A percentile compares a stretch with the other conserved stretches of the same genome.
Conservation (phyloP, 2,329 filamentous ascomycete species). For the Fusarium luffae region DNA sequence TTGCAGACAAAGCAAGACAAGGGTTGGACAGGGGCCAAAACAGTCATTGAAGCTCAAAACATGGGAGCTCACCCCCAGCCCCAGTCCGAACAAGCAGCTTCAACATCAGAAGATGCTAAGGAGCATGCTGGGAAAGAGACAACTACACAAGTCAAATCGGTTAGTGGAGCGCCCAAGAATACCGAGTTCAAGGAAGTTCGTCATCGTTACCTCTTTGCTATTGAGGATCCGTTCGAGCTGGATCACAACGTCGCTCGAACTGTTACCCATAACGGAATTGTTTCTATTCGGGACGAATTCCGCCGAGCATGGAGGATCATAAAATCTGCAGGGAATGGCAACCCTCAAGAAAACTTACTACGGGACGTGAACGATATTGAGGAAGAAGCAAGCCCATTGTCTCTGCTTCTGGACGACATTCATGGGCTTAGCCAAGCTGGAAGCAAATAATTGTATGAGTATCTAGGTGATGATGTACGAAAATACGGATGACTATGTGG, state of each 20-base stretch:
- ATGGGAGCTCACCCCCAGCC: conserved; percentile 37
- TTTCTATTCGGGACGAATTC: conserved; percentile 86
- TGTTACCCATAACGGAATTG: conserved; percentile 84
- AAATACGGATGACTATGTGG: conserved; percentile 2
- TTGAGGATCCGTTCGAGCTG: conserved; percentile 91
- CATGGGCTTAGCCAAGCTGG: conserved; percentile 44
- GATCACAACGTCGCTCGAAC: conserved; percentile 91
- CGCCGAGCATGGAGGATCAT: conserved; percentile 81
- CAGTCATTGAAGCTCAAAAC: conserved; percentile 66
- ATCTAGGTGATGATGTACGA: conserved; percentile 20
- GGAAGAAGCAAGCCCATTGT: conserved; percentile 41
- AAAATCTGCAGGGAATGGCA: conserved; percentile 59
- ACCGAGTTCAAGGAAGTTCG: conserved; percentile 74
- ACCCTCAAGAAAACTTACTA: conserved; percentile 61
- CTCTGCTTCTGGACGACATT: conserved; percentile 49
- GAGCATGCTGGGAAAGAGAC: conserved; percentile 1
- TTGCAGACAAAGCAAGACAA: conserved; percentile 80
- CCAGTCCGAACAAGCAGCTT: conserved; percentile 32
- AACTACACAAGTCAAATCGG: conserved; percentile 21
- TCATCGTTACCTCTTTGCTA: conserved; percentile 85
- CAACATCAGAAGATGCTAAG: background rate
- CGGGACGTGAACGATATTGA: conserved; percentile 58
- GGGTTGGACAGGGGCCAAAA: conserved; percentile 87
- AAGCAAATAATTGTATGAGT: conserved; percentile 28
- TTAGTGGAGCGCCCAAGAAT: conserved; percentile 45